These are phyloP conservation scores for Zoysia matrella DNA, from an alignment of 202 grass and related monocot genomes.

Conservation along the genomic window DNA sequence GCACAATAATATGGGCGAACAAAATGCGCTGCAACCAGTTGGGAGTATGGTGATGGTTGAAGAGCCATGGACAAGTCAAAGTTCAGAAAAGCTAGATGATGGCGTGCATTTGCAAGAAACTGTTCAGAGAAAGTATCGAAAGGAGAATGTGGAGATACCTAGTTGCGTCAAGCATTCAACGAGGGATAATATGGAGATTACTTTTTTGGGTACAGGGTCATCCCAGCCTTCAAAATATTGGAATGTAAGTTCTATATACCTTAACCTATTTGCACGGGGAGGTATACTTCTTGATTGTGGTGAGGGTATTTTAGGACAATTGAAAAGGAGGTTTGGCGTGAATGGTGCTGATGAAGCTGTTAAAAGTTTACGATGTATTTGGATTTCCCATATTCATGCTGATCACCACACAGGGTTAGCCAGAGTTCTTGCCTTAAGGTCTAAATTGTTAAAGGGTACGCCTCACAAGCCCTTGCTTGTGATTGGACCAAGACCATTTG, in stretches of 20 bases:
- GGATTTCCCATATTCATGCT: conserved; percentile 98
- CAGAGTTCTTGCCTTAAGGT: conserved; percentile 84
- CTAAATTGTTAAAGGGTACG: conserved; percentile 60
- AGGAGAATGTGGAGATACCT: conserved; percentile 54
- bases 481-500: conserved; percentile 84
- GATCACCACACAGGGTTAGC: conserved; percentile 91
- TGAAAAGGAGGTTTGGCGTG: conserved; percentile 92
- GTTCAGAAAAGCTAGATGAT: conserved; percentile 52
- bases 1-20: conserved; percentile 42
- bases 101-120: conserved; percentile 47
- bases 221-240: conserved; percentile 97
- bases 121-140: conserved; percentile 42
- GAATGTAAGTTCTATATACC: conserved; percentile 92
- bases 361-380: conserved; percentile 78
- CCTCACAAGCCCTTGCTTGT: conserved; percentile 79
- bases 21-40: conserved; percentile 35
- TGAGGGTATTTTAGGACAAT: conserved; percentile 90
- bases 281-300: conserved; percentile 93
- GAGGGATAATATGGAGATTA: conserved; percentile 93
- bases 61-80: conserved; percentile 80
- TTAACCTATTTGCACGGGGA: conserved; percentile 86
- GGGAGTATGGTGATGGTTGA: conserved; percentile 62
- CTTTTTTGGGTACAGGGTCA: conserved; percentile 87
- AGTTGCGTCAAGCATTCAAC: conserved; percentile 70
- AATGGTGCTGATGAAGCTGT: conserved; percentile 78